phyloP scores from a whole-genome alignment of 2,329 filamentous ascomycete genomes.

The Ceratocystiopsis brevicomis region DNA sequence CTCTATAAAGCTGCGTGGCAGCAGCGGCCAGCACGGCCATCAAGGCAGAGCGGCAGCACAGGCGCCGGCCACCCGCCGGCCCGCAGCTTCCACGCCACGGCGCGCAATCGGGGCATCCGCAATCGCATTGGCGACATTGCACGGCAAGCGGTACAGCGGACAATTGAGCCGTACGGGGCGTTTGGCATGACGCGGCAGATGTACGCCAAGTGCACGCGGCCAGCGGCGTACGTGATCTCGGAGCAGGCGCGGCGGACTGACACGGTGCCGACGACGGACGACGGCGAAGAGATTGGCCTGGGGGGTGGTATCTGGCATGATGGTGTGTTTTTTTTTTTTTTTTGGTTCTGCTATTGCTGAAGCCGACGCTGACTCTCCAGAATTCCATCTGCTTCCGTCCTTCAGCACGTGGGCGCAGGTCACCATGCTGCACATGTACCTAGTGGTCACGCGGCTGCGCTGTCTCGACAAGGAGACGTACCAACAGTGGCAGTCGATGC shows the following conservation, averaged over 20 bases:
- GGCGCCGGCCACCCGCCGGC: neutral
- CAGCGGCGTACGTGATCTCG: slow-evolving; percentile 61
- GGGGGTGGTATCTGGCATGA: slow-evolving; percentile 66
- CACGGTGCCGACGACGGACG: slow-evolving; percentile 49
- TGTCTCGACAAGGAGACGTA: slow-evolving; percentile 52
- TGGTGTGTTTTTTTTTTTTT: slow-evolving; percentile 30
- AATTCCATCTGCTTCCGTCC: slow-evolving; percentile 60
- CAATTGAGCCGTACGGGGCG: slow-evolving; percentile 41
- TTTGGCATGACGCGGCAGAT: slow-evolving; percentile 62
- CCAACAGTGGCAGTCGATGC: slow-evolving; percentile 66
- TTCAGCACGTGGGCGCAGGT: slow-evolving; percentile 95
- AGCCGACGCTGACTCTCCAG: slow-evolving; percentile 23
- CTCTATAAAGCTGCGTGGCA: no score
- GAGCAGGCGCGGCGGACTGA: slow-evolving; percentile 45
- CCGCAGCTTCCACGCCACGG: slow-evolving; percentile 4
- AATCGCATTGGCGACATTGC: slow-evolving; percentile 8
- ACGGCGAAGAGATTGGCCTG: slow-evolving; percentile 66
- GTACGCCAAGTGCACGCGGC: slow-evolving; percentile 53
- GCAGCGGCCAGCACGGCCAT: neutral
- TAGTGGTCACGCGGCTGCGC: slow-evolving; percentile 67
- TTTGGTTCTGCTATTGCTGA: no score
- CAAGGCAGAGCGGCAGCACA: neutral
- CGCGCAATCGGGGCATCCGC: slow-evolving; percentile 2
- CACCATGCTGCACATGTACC: slow-evolving; percentile 90
- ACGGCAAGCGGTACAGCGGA: slow-evolving; percentile 8